Evolutionary conservation across 1,284 basidiomycete genomes (phyloP), one percentile per base, ranked within the genome.

Genomic region (Ganoderma sinense): DNA sequence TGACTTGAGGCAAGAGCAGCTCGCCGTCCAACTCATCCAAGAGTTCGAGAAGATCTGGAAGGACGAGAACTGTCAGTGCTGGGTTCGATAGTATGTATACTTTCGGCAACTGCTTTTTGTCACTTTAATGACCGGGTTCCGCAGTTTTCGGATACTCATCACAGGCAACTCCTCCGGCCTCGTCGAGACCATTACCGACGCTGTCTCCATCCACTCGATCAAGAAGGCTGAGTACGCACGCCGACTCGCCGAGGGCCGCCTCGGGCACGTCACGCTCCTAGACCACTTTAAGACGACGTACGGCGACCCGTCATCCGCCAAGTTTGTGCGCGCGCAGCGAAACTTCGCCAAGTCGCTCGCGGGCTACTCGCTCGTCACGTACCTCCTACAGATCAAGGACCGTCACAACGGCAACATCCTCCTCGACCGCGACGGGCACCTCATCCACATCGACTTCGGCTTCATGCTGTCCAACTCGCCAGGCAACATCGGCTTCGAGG

Each of bases 321-420:
- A 93, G 75, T 98, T 95, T 79, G 89, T 87, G 18, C 90, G 95
- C 60, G 97, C 93, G 26, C 94, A 94, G 83, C 90, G 88, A 73
- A 98, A 94, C 78, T 99, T 99, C 82, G 95, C 96, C 64, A 95
- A 96, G 80, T 98, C 96, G 1, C 86, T 99, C 20, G 98, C 97
- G 70, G 95, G 95, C 14, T 99, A 99, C 81, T 98, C 96, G 1
- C 87, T 99, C 71, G 92, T 99, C 59, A 97, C 96, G 14, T 99
- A 96, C 81, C 90, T 99, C 29, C 88, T 99, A 3, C 98, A 99
- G 84, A 95, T 99, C 82, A 99, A 99, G 82, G 97, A 99, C 82
- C 90, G 98, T 31, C 98, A 99, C 80, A 99, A 99, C 77, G 98
- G 98, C 60, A 99, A 99, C 80, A 99, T 99, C 70, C 88, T 99